Conservation (phyloP, 345 rosid genomes). For the Salix arbutifolia region DNA sequence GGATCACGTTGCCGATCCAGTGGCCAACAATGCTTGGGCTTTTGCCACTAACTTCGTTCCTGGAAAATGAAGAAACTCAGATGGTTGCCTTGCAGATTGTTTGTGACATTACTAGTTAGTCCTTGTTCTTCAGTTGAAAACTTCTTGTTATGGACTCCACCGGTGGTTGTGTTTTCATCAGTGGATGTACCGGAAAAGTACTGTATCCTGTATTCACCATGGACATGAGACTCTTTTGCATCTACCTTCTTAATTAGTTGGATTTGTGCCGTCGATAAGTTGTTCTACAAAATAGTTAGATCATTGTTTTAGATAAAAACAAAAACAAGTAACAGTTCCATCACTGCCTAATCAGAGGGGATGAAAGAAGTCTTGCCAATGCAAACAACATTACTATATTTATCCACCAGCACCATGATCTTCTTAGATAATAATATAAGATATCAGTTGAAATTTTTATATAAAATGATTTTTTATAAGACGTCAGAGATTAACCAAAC, state of each 20-base stretch:
- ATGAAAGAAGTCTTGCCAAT: slow-evolving; percentile 25
- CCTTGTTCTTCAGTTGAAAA: slow-evolving; percentile 12
- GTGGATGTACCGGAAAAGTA: neutral
- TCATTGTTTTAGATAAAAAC: neutral
- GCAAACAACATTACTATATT: slow-evolving; percentile 14
- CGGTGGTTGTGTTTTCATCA: neutral
- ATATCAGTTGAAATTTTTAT: too few relatives aligned
- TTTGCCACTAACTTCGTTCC: slow-evolving; percentile 97
- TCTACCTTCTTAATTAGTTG: neutral
- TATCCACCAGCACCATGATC: too few relatives aligned
- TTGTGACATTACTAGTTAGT: slow-evolving; percentile 3
- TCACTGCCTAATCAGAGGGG: slow-evolving; percentile 17
- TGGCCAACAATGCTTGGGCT: slow-evolving; percentile 94
- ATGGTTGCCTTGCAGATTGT: neutral
- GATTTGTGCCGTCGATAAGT: neutral
- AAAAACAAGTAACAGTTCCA: slow-evolving; percentile 21
- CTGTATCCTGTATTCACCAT: neutral
- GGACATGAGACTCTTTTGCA: neutral
- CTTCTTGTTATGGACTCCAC: neutral
- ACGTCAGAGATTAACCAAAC: too few relatives aligned
- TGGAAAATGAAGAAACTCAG: slow-evolving; percentile 52
- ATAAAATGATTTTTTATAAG: too few relatives aligned
- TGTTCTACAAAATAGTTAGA: neutral
- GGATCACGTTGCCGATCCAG: slow-evolving; percentile 90
- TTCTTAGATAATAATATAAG: too few relatives aligned